Evolutionary conservation across 257 asterid species (phyloP).

Genomic region (Leonotis leonurus): DNA sequence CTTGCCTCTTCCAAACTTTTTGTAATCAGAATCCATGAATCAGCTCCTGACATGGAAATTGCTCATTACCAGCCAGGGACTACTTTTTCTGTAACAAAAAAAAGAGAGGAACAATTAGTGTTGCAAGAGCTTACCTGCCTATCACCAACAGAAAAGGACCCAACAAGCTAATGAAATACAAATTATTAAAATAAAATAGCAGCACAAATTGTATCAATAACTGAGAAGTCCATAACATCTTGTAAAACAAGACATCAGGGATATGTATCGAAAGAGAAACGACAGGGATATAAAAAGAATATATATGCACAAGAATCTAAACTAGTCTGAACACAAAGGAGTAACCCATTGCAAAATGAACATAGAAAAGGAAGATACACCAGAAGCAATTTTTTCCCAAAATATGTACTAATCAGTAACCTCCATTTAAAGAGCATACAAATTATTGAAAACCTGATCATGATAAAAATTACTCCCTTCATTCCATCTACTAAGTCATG

Average conservation of each 20-base stretch:
- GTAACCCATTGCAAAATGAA: neutral
- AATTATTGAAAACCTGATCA: neutral
- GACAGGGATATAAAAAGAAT: neutral
- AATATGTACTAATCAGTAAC: no score
- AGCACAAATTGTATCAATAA: neutral
- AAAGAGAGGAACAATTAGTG: neutral
- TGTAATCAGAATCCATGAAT: slow-evolving; percentile 83
- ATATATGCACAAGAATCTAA: slow-evolving; percentile 5
- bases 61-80: slow-evolving; percentile 42
- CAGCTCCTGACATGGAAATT: slow-evolving; percentile 35
- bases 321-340: neutral
- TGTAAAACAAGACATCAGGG: neutral
- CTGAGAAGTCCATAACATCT: neutral
- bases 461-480: no score
- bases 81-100: slow-evolving; percentile 18
- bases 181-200: neutral
- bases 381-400: neutral
- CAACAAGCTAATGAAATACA: slow-evolving; percentile 8
- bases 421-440: no score
- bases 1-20: slow-evolving; percentile 93
- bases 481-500: no score
- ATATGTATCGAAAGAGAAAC: slow-evolving; percentile 4
- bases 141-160: neutral
- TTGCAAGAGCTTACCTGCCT: neutral
- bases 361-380: neutral